phyloP scores from a whole-genome alignment of 2,329 filamentous ascomycete species.

The Hymenoscyphus linearis region DNA sequence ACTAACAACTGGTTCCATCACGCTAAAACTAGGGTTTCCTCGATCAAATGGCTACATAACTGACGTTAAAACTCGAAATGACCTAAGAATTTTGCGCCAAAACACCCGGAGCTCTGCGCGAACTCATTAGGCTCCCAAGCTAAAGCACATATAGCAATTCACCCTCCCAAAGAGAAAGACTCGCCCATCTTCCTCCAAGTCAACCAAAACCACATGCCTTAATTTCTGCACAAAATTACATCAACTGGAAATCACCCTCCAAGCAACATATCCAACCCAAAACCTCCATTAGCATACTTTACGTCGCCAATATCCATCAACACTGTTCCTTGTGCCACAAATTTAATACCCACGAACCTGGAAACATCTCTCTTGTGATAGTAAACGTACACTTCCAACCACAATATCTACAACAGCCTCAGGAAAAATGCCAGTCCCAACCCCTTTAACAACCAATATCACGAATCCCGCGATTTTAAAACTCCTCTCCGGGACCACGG shows the following conservation, averaged over 20 bases:
- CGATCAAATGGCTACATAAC: too few relatives aligned
- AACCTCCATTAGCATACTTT: not conserved
- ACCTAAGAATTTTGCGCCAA: not conserved
- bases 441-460: not conserved
- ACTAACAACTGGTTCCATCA: too few relatives aligned
- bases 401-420: not conserved
- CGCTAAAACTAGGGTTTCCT: too few relatives aligned
- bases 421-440: not conserved
- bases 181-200: not conserved
- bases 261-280: not conserved
- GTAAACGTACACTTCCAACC: not conserved
- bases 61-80: not conserved
- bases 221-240: not conserved
- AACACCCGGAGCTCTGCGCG: not conserved
- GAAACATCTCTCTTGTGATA: not conserved
- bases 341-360: not conserved
- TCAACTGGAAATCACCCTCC: not conserved
- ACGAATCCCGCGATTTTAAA: not conserved
- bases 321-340: not conserved
- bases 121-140: not conserved
- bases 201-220: not conserved
- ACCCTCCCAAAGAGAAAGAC: not conserved
- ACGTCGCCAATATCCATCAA: not conserved
- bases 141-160: not conserved
- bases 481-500: not conserved